Evolutionary conservation across 2,329 filamentous ascomycete species (phyloP), one percentile per base, ranked within the genome.

Genomic region (Fusarium setosum): DNA sequence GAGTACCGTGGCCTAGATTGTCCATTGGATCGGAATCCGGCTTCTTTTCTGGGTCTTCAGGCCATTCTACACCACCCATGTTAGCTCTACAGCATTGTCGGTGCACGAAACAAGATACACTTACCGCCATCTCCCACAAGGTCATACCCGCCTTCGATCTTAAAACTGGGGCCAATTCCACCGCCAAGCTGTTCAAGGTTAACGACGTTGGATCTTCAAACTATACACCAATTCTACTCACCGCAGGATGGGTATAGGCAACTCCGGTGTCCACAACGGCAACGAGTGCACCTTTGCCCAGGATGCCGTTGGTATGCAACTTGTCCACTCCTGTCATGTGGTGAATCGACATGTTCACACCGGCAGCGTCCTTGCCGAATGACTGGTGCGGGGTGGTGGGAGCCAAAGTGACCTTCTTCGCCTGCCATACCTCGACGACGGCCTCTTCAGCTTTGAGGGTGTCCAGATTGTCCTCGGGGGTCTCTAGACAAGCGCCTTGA

Each of bases 11-110:
- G 26, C 44, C 44, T 3, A 47, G 9, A 13, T 34, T 73, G 74
- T n/a, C 74, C 70, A 41, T 75, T 70, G 74, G 74, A 40, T 76
- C 73, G 9, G 61, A 64, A 48, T 74, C 65, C 0, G 74, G 73
- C 1, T 45, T 21, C 42, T 51, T 65, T 18, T 47, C 29, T 29
- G 26, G 53, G 23, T 49, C 21, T 23, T 34, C 44, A 4, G 60
- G 56, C 59, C 56, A 53, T 42, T 42, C 37, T 56, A n/a, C 12
- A n/a, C 20, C 12, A 24, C 34, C 4, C 29, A 24, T 31, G 5
- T 49, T 26, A 49, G 26, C 31, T 20, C 15, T 13, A 38, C 4
- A 23, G 13, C 13, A 10, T 13, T 31, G 12, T 23, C 2, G 4
- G 8, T 17, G 12, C 26, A 3, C 26, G 23, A 18, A 26, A 8